Conservation (phyloP, 192 early-diverging fungal genomes). For the Funneliformis geosporum region DNA sequence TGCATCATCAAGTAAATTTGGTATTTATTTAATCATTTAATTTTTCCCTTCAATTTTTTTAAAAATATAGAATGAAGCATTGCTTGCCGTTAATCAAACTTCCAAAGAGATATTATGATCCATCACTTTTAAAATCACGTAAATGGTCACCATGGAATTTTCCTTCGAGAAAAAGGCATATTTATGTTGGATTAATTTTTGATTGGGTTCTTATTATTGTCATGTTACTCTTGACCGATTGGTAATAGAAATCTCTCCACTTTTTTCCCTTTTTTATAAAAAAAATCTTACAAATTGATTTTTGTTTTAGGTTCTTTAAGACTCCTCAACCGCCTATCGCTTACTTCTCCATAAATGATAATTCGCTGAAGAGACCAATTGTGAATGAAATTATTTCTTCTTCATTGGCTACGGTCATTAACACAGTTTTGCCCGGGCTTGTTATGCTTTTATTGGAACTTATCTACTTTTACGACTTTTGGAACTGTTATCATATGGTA, state of each 20-base stretch:
- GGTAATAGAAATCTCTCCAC: not conserved
- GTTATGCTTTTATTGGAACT: slow-evolving; percentile 19
- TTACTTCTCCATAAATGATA: slow-evolving; percentile 28
- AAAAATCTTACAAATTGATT: no score
- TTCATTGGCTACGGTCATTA: not conserved
- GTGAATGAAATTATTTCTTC: slow-evolving; percentile 29
- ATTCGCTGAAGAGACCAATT: not conserved
- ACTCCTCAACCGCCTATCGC: slow-evolving; percentile 26
- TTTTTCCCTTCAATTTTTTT: no score
- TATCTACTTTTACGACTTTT: slow-evolving; percentile 30
- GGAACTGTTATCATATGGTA: slow-evolving; percentile 32
- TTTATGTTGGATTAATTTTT: slow-evolving; percentile 2
- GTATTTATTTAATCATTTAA: no score
- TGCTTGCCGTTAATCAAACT: slow-evolving; percentile 24
- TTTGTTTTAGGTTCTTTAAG: slow-evolving; percentile 22
- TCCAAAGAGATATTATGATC: slow-evolving; percentile 8
- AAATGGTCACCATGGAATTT: slow-evolving; percentile 17
- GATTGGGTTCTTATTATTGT: slow-evolving; percentile 31
- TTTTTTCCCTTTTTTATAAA: no score
- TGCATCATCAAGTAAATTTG: no score
- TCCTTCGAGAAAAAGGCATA: slow-evolving; percentile 2
- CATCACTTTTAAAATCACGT: not conserved
- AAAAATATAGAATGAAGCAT: not conserved
- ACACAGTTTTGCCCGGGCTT: slow-evolving; percentile 18
- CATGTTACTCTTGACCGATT: slow-evolving; percentile 14